A percentile compares a stretch with the other conserved stretches of the same genome.
Conservation (phyloP, 768 basidiomycete species). For the Tricholoma flavovirens region DNA sequence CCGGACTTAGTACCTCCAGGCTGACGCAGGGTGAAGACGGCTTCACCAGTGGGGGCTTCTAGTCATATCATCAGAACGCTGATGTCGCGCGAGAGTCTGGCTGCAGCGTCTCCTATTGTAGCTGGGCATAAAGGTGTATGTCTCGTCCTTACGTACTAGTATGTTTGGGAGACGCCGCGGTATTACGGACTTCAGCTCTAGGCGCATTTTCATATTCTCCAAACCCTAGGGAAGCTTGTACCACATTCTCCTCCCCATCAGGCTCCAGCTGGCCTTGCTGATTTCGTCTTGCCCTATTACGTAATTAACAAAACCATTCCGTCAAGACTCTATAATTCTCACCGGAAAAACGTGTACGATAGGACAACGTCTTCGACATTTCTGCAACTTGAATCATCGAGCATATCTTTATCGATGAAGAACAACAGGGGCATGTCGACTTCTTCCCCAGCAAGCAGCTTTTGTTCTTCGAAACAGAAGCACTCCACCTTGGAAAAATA, state of each 20-base stretch:
- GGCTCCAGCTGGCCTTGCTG: slow-evolving; percentile 82
- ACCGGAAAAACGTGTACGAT: slow-evolving; percentile 98
- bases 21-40: neutral
- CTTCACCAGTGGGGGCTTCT: neutral
- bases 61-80: neutral
- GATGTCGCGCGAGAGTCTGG: neutral
- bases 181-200: slow-evolving; percentile 26
- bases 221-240: slow-evolving; percentile 80
- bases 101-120: neutral
- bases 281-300: slow-evolving; percentile 78
- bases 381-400: slow-evolving; percentile 86
- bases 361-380: slow-evolving; percentile 88
- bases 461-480: slow-evolving; percentile 99
- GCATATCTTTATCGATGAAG: slow-evolving; percentile 96
- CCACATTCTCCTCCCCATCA: slow-evolving; percentile 74
- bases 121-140: neutral
- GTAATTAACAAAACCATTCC: neutral
- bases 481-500: slow-evolving; percentile 99
- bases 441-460: slow-evolving; percentile 89
- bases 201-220: slow-evolving; percentile 52
- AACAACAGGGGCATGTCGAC: slow-evolving; percentile 98
- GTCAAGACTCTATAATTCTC: slow-evolving; percentile 16
- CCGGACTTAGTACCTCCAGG: neutral
- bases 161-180: neutral
- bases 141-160: neutral